Evolutionary conservation across 345 rosid species (phyloP).

Genomic region (Salix caprea): DNA sequence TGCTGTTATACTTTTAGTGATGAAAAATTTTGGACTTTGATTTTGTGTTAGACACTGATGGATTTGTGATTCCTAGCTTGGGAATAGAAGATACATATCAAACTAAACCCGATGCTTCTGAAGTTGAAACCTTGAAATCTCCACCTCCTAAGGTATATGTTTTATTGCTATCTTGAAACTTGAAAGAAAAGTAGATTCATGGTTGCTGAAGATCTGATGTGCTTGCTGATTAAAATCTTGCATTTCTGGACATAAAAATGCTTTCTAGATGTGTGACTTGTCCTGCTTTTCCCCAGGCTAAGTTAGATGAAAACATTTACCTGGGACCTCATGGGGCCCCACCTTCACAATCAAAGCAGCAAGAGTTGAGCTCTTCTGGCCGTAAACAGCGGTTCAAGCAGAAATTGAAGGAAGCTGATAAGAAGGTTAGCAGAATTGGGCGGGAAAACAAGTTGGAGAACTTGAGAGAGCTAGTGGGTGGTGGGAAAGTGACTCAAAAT

Average conservation of each 20-base stretch:
- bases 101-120: conserved; percentile 30
- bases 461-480: conserved; percentile 69
- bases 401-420: conserved; percentile 84
- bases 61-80: conserved; percentile 93
- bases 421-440: conserved; percentile 53
- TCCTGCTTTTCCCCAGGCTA: conserved; percentile 27
- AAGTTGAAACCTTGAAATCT: conserved; percentile 42
- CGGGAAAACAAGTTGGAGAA: conserved; percentile 83
- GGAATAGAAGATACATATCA: conserved; percentile 45
- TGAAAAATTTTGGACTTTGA: not conserved
- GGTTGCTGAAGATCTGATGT: not conserved
- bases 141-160: conserved; percentile 62
- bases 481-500: conserved; percentile 35
- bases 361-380: conserved; percentile 44
- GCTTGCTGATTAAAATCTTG: not conserved
- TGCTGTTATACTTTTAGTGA: not conserved
- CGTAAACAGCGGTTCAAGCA: conserved; percentile 83
- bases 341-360: conserved; percentile 66
- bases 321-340: conserved; percentile 94
- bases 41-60: conserved; percentile 69
- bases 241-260: not conserved
- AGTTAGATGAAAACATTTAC: conserved; percentile 72
- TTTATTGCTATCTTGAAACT: not conserved
- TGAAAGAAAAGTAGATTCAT: not conserved
- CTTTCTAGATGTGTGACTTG: not conserved